Conservation (phyloP, 345 rosid genomes). For the Rubroshorea leprosula region DNA sequence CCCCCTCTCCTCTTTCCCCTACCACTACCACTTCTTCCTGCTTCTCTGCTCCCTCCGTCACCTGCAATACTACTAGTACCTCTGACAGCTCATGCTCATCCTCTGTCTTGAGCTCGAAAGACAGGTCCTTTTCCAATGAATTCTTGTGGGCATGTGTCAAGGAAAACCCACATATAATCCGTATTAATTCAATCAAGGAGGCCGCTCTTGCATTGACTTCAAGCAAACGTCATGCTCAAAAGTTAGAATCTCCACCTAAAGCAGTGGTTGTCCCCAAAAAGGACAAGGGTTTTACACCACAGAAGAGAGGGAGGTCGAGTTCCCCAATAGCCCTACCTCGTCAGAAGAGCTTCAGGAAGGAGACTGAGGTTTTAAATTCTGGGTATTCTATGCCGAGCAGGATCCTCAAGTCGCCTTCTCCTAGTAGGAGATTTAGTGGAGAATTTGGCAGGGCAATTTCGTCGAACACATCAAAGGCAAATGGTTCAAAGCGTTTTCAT, state of each 20-base stretch:
- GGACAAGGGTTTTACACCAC: slow-evolving; percentile 25
- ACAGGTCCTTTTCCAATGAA: slow-evolving; percentile 75
- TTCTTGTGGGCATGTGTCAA: slow-evolving; percentile 67
- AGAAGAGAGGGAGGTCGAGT: slow-evolving; percentile 53
- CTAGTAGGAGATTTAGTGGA: slow-evolving; percentile 46
- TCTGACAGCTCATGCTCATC: slow-evolving; percentile 38
- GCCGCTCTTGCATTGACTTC: slow-evolving; percentile 26
- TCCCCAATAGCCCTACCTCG: slow-evolving; percentile 54
- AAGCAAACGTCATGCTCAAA: slow-evolving; percentile 13
- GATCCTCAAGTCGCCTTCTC: slow-evolving; percentile 49
- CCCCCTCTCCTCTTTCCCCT: slow-evolving; percentile 50
- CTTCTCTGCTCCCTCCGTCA: slow-evolving; percentile 28
- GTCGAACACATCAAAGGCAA: slow-evolving; percentile 16
- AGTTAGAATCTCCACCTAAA: slow-evolving; percentile 15
- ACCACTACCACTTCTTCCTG: slow-evolving; percentile 24
- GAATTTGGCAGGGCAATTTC: slow-evolving; percentile 22
- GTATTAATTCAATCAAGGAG: slow-evolving; percentile 54
- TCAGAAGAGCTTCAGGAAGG: slow-evolving; percentile 65
- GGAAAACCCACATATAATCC: slow-evolving; percentile 67
- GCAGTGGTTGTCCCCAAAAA: slow-evolving; percentile 25
- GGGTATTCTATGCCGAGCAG: slow-evolving; percentile 18
- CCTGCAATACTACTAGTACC: slow-evolving; percentile 23
- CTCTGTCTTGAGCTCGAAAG: slow-evolving; percentile 42
- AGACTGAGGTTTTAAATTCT: slow-evolving; percentile 24
- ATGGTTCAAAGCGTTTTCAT: slow-evolving; percentile 21